Percentiles rank a stretch among this genome's conserved stretches.
phyloP scores from a whole-genome alignment of 139 green algal genomes.

The Bryopsis sp. region DNA sequence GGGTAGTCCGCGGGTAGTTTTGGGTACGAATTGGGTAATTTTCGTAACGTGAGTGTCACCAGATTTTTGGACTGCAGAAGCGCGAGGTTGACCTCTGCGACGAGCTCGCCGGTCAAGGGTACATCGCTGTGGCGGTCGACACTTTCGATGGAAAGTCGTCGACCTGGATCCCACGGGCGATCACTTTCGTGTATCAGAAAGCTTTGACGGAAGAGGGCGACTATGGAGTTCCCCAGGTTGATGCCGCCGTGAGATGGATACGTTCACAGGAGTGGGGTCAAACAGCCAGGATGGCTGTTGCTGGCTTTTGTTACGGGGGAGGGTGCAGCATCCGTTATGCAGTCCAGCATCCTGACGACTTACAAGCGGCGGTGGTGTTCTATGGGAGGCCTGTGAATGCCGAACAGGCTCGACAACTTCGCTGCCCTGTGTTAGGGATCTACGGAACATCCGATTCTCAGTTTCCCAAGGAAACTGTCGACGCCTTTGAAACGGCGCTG shows the following conservation, averaged over 20 bases:
- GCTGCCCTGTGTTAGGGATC: background rate
- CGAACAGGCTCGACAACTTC: background rate
- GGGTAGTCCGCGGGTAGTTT: too few relatives aligned
- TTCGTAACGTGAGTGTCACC: too few relatives aligned
- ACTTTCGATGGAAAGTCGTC: background rate
- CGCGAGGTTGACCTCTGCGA: conserved; percentile 6
- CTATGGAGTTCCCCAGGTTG: background rate
- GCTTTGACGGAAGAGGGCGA: background rate
- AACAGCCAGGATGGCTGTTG: background rate
- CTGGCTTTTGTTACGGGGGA: conserved; percentile 8
- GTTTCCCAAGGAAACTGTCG: background rate
- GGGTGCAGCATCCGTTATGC: background rate
- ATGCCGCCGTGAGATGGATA: background rate
- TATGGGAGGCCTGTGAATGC: background rate
- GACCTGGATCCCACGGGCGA: background rate
- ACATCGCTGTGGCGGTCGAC: background rate
- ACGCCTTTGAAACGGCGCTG: conserved; percentile 3
- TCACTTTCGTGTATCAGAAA: background rate
- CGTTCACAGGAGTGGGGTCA: background rate
- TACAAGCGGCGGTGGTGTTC: background rate
- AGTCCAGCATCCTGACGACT: background rate
- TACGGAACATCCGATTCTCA: background rate
- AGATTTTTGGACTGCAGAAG: background rate
- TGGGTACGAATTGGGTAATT: too few relatives aligned
- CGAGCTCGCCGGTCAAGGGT: background rate